These are phyloP conservation scores for Claviceps spartinae DNA, from an alignment of 2,329 filamentous ascomycete genomes.

Conservation along the genomic window DNA sequence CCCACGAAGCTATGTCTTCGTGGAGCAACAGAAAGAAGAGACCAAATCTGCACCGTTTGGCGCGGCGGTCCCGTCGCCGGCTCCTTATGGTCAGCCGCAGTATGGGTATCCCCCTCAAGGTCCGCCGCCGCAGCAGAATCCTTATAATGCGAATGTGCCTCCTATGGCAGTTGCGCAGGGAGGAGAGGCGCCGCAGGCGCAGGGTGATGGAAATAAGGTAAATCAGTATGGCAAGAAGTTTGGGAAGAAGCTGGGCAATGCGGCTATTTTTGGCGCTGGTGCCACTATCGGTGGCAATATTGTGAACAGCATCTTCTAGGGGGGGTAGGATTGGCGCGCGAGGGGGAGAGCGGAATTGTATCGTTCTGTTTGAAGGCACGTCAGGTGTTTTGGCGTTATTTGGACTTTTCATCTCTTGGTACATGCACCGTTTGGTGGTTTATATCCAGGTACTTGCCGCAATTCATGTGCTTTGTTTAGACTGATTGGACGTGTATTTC, in stretches of 20 bases:
- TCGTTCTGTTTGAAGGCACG: not conserved
- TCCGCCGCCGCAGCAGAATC: slow-evolving; percentile 39
- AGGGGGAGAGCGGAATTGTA: not conserved
- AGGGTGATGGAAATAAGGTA: slow-evolving; percentile 43
- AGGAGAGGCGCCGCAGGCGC: slow-evolving; percentile 19
- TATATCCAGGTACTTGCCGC: no score
- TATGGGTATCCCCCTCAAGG: slow-evolving; percentile 17
- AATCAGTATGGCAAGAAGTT: slow-evolving; percentile 81
- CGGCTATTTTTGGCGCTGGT: slow-evolving; percentile 82
- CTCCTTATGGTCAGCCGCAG: slow-evolving; percentile 23
- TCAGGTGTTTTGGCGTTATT: not conserved
- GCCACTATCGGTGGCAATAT: slow-evolving; percentile 82
- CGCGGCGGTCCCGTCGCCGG: slow-evolving; percentile 17
- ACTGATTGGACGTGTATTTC: no score
- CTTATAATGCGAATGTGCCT: slow-evolving; percentile 58
- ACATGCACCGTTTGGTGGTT: no score
- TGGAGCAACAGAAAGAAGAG: slow-evolving; percentile 51
- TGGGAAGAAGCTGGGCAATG: slow-evolving; percentile 75
- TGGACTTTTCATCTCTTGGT: not conserved
- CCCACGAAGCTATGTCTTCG: slow-evolving; percentile 76
- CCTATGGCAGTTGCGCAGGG: slow-evolving; percentile 58
- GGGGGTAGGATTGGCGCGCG: not conserved
- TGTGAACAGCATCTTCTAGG: slow-evolving; percentile 78
- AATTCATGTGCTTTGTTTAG: not conserved
- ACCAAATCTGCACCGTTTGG: slow-evolving; percentile 23